Conservation (phyloP, 768 basidiomycete genomes). For the Suillus decipiens region DNA sequence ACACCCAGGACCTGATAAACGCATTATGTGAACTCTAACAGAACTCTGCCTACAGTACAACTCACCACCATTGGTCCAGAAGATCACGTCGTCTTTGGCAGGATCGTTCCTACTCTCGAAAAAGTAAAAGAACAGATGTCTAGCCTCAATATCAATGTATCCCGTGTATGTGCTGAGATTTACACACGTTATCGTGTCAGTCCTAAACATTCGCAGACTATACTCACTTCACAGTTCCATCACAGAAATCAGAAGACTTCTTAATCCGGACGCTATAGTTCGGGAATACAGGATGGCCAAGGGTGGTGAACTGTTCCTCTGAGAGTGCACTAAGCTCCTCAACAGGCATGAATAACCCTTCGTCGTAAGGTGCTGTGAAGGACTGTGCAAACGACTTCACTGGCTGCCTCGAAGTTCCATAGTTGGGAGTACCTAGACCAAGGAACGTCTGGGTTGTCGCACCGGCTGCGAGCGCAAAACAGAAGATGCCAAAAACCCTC, state of each 20-base stretch:
- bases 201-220: background rate
- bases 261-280: constrained; percentile 43
- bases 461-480: constrained; percentile 4
- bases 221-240: constrained; percentile 40
- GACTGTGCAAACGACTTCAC: constrained; percentile 9
- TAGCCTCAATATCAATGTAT: constrained; percentile 66
- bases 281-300: constrained; percentile 48
- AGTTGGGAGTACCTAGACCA: constrained; percentile 10
- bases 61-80: constrained; percentile 60
- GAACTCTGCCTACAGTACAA: constrained; percentile 23
- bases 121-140: constrained; percentile 74
- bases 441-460: constrained; percentile 26
- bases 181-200: constrained; percentile 5
- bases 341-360: constrained; percentile 36
- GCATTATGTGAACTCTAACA: background rate
- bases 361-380: constrained; percentile 22
- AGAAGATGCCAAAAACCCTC: background rate
- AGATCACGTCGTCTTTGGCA: constrained; percentile 57
- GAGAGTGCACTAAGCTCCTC: constrained; percentile 33
- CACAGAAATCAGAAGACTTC: constrained; percentile 39
- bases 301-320: constrained; percentile 35
- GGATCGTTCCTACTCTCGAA: constrained; percentile 68
- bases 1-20: constrained; percentile 45
- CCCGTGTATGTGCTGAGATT: constrained; percentile 56
- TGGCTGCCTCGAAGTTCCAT: constrained; percentile 6